A percentile compares a stretch with the other conserved stretches of the same genome.
These are phyloP conservation scores for Chlorella ohadii DNA, from an alignment of 139 green algal species.

Conservation along the genomic window DNA sequence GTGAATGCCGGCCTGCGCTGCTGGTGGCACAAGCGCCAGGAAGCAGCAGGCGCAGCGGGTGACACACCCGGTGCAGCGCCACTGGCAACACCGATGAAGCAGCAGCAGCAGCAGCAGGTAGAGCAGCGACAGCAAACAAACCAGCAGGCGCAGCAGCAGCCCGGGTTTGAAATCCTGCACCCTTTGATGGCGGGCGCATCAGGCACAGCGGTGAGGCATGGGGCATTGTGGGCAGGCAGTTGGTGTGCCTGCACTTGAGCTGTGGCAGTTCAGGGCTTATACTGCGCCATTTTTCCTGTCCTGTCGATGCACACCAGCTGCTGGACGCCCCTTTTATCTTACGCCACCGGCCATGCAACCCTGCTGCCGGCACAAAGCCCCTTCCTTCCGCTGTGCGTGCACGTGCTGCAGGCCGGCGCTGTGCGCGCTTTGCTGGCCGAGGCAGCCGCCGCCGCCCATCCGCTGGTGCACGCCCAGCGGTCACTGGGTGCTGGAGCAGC, in stretches of 20 bases:
- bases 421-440: conserved; percentile 5
- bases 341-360: too few species aligned
- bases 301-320: too few species aligned
- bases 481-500: not conserved
- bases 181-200: conserved; percentile 1
- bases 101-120: not conserved
- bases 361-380: too few species aligned
- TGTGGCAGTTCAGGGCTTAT: too few species aligned
- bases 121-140: not conserved
- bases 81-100: not conserved
- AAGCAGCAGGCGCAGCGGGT: too few species aligned
- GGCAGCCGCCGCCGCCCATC: not conserved
- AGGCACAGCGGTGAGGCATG: conserved; percentile 12
- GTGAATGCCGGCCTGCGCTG: not conserved
- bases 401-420: not conserved
- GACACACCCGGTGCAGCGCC: not conserved
- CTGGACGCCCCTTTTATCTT: too few species aligned
- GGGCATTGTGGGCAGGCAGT: too few species aligned
- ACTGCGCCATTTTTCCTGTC: too few species aligned
- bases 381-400: too few species aligned
- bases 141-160: not conserved
- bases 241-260: too few species aligned
- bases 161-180: not conserved
- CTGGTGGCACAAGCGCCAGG: conserved; percentile 23
- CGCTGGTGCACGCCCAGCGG: conserved; percentile 12